phyloP scores from a whole-genome alignment of 2,329 filamentous ascomycete genomes.

The Penicillium sp. region DNA sequence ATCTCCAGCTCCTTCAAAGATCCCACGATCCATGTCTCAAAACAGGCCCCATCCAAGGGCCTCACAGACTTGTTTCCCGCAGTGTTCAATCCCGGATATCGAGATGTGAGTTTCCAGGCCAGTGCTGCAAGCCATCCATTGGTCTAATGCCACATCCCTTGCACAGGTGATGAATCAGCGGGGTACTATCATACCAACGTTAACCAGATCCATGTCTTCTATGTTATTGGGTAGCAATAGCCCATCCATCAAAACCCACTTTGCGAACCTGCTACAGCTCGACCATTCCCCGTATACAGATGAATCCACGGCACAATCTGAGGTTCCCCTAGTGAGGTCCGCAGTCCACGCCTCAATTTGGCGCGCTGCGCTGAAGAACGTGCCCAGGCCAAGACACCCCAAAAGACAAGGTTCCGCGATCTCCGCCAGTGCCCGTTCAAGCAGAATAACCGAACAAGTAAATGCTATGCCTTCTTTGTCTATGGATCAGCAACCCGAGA shows the following conservation, averaged over 20 bases:
- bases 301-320: not conserved
- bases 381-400: conserved; percentile 17
- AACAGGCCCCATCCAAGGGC: conserved; percentile 8
- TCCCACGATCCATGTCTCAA: not conserved
- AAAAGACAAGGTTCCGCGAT: conserved; percentile 1
- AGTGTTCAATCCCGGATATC: conserved; percentile 32
- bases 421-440: not conserved
- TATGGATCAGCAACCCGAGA: not conserved
- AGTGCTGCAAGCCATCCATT: not conserved
- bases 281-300: not conserved
- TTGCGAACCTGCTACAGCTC: conserved; percentile 8
- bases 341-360: conserved; percentile 33
- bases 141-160: not conserved
- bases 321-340: conserved; percentile 11
- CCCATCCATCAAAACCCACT: conserved; percentile 13
- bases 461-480: not conserved
- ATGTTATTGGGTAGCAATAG: conserved; percentile 28
- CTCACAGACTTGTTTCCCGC: conserved; percentile 29
- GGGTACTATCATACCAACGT: conserved; percentile 32
- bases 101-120: conserved; percentile 22
- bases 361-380: conserved; percentile 30
- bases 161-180: conserved; percentile 37
- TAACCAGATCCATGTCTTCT: conserved; percentile 34
- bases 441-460: not conserved
- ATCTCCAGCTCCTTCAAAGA: conserved; percentile 6